Evolutionary conservation across 768 basidiomycete species (phyloP), one percentile per base, ranked within the genome.

Genomic region (Collybiopsis confluens): DNA sequence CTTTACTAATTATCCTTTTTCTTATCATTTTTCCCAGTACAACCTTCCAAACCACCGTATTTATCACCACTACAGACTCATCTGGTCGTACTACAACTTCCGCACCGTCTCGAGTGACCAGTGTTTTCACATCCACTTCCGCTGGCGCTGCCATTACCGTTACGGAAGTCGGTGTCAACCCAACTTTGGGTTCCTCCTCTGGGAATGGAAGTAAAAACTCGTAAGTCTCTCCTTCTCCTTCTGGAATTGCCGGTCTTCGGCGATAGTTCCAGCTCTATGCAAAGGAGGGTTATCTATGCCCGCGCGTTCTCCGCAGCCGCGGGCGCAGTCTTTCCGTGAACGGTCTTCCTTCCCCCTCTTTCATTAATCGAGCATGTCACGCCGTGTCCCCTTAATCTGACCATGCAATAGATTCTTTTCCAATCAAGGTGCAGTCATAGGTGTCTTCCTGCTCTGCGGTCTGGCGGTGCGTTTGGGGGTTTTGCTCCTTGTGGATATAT

Each of bases 401-500:
- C n/a, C n/a, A n/a, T n/a, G n/a, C 33, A 35, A 2, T 23, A 91
- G 89, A 53, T 98, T 97, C 73, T 95, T 96, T 69, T 67, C 68
- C 46, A 90, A 96, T 64, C 89, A 86, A 21, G 92, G 92, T 18
- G 95, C 93, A 10, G 93, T 98, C 2, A 88, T 88, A 1, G 96
- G 90, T 42, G 90, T 93, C 7, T 98, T 97, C 62, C 82, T 92
- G 36, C 83, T 93, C 15, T 90, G 95, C 16, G 95, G 93, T 26
- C 76, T 98, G 18, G 86, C 90, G 3, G 83, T 72, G 13, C 30
- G 30, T 33, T 13, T 33, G 30, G 30, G 13, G n/a, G n/a, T n/a
- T n/a, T n/a, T n/a, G n/a, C n/a, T n/a, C n/a, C n/a, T n/a, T n/a
- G n/a, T n/a, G n/a, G n/a, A n/a, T n/a, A n/a, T n/a, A n/a, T n/a